A percentile compares a stretch with the other conserved stretches of the same genome.
These are phyloP conservation scores for Yamadazyma blattariae DNA, from an alignment of 1,139 yeast genomes.

Conservation along the genomic window DNA sequence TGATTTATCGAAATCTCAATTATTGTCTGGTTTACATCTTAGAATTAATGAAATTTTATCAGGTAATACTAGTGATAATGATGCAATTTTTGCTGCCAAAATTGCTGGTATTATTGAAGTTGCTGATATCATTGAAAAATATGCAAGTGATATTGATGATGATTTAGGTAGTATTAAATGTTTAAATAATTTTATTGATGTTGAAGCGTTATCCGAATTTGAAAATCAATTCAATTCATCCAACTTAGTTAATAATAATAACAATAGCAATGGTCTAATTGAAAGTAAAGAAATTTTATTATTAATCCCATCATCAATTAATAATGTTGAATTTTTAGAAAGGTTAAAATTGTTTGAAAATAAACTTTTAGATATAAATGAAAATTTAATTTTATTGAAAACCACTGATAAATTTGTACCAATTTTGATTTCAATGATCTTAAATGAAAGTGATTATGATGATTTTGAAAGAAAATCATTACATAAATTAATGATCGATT, in stretches of 20 bases:
- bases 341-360: too few species aligned
- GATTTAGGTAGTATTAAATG: neutral
- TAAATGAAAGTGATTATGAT: constrained; percentile 1
- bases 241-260: too few species aligned
- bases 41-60: constrained; percentile 20
- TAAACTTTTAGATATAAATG: too few species aligned
- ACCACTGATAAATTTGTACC: neutral
- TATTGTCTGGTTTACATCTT: constrained; percentile 17
- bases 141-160: neutral
- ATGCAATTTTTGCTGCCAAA: constrained; percentile 4
- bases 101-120: constrained; percentile 1
- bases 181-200: neutral
- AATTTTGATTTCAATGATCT: neutral
- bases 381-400: too few species aligned
- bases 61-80: constrained; percentile 1
- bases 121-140: constrained; percentile 3
- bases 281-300: too few species aligned
- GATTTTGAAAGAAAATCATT: neutral
- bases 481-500: neutral
- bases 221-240: too few species aligned
- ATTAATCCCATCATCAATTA: too few species aligned
- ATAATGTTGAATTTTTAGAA: too few species aligned
- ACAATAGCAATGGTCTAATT: too few species aligned
- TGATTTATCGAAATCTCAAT: constrained; percentile 4
- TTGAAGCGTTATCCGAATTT: too few species aligned